phyloP scores from a whole-genome alignment of 371 early-diverging fungal species.

The Mortierella polycephala region DNA sequence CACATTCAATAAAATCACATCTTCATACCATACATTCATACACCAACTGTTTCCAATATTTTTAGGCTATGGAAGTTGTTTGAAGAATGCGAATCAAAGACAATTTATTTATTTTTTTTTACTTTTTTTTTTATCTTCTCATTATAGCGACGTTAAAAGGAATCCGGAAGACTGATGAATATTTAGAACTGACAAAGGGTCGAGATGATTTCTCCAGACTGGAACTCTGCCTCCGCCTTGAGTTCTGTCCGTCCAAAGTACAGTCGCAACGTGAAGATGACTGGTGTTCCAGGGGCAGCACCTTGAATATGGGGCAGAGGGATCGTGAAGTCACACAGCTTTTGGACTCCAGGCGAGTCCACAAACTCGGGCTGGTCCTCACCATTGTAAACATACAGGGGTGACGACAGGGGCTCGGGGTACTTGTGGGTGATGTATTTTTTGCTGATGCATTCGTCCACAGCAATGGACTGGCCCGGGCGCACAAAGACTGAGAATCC shows the following conservation, averaged over 20 bases:
- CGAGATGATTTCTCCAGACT: constrained; percentile 41
- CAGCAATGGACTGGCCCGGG: constrained; percentile 66
- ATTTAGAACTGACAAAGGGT: constrained; percentile 46
- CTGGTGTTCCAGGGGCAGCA: constrained; percentile 48
- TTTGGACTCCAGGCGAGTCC: constrained; percentile 47
- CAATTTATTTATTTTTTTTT: background rate
- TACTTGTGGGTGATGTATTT: constrained; percentile 61
- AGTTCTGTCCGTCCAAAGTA: constrained; percentile 51
- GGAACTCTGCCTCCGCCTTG: constrained; percentile 50
- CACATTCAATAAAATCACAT: too few species aligned
- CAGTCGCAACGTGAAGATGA: constrained; percentile 43
- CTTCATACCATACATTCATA: too few species aligned
- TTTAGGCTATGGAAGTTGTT: too few species aligned
- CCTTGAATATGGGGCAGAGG: constrained; percentile 51
- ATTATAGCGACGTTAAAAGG: background rate
- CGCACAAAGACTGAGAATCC: constrained; percentile 70
- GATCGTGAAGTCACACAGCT: constrained; percentile 51
- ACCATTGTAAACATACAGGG: constrained; percentile 48
- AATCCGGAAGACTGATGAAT: too few species aligned
- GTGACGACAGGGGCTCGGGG: constrained; percentile 49
- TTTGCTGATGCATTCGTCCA: constrained; percentile 69
- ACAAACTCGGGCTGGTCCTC: constrained; percentile 52
- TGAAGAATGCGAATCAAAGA: too few species aligned
- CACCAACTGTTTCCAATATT: too few species aligned
- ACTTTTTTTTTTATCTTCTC: background rate